Conservation (phyloP, 2,329 filamentous ascomycete genomes). For the Aureobasidium sp. region DNA sequence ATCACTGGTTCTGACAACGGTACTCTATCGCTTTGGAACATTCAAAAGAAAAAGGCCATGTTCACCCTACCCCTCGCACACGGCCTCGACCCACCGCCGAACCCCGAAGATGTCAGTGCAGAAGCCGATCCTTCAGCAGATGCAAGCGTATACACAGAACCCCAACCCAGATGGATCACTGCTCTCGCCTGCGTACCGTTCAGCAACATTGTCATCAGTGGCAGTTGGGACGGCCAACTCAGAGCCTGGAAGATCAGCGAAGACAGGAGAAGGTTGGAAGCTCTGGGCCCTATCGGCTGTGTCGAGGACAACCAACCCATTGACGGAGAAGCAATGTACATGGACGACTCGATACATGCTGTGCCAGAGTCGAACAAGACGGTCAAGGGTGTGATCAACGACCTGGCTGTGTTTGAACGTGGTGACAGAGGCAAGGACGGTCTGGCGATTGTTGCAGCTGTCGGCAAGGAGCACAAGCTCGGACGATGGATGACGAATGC, state of each 20-base stretch:
- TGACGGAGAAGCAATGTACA: constrained; percentile 14
- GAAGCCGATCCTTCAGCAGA: constrained; percentile 49
- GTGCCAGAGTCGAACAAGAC: constrained; percentile 17
- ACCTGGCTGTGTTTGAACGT: constrained; percentile 76
- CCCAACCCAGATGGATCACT: constrained; percentile 73
- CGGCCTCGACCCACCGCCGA: constrained; percentile 66
- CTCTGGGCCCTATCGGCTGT: constrained; percentile 58
- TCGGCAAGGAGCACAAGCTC: constrained; percentile 77
- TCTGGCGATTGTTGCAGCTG: constrained; percentile 73
- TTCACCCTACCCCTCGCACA: constrained; percentile 73
- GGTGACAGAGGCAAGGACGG: constrained; percentile 66
- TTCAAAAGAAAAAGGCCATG: constrained; percentile 90
- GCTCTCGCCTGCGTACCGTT: constrained; percentile 79
- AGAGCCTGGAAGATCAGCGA: constrained; percentile 76
- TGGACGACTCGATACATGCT: constrained; percentile 2
- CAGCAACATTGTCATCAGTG: constrained; percentile 80
- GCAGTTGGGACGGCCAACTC: constrained; percentile 88
- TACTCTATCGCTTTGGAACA: constrained; percentile 73
- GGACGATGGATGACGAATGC: constrained; percentile 66
- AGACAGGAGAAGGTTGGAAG: constrained; percentile 71
- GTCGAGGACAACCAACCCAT: constrained; percentile 18
- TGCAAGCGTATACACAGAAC: constrained; percentile 39
- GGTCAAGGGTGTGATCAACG: constrained; percentile 75
- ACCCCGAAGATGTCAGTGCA: constrained; percentile 62
- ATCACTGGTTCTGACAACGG: constrained; percentile 93